Evolutionary conservation across 1,139 yeast species (phyloP).

Genomic region (Kurtzmaniella quercitrusa): DNA sequence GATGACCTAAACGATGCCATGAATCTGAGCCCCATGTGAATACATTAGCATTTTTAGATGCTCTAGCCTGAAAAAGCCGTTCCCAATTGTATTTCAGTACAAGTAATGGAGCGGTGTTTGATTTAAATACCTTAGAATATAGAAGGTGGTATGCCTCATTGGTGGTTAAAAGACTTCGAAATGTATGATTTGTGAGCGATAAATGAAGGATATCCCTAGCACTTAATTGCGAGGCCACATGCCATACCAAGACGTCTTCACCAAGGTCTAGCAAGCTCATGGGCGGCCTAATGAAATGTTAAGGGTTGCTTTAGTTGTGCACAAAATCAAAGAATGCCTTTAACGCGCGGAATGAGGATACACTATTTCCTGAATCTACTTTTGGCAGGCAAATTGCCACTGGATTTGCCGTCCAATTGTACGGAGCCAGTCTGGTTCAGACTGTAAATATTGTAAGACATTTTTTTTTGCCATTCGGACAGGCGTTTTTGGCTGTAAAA

Average conservation of each 20-base stretch:
- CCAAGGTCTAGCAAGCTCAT: slow-evolving; percentile 25
- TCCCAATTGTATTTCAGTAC: slow-evolving; percentile 45
- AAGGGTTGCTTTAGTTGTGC: too few relatives aligned
- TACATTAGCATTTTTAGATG: slow-evolving; percentile 35
- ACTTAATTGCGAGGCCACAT: slow-evolving; percentile 33
- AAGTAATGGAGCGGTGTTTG: slow-evolving; percentile 38
- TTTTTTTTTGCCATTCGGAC: too few relatives aligned
- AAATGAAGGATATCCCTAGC: slow-evolving; percentile 46
- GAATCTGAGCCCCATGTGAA: slow-evolving; percentile 63
- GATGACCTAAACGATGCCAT: slow-evolving; percentile 57
- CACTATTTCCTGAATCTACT: not conserved
- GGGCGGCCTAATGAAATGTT: not conserved
- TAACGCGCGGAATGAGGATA: not conserved
- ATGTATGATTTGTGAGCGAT: slow-evolving; percentile 39
- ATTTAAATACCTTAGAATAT: slow-evolving; percentile 48
- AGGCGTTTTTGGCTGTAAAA: too few relatives aligned
- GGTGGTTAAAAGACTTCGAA: slow-evolving; percentile 21
- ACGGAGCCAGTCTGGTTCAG: not conserved
- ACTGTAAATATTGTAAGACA: too few relatives aligned
- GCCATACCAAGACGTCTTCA: slow-evolving; percentile 42
- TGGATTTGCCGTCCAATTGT: not conserved
- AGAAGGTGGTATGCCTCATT: slow-evolving; percentile 34
- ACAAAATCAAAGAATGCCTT: not conserved
- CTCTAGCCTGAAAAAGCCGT: slow-evolving; percentile 42
- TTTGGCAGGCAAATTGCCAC: not conserved